Conservation (phyloP, 768 basidiomycete species). For the Neoboletus brunneissimus region DNA sequence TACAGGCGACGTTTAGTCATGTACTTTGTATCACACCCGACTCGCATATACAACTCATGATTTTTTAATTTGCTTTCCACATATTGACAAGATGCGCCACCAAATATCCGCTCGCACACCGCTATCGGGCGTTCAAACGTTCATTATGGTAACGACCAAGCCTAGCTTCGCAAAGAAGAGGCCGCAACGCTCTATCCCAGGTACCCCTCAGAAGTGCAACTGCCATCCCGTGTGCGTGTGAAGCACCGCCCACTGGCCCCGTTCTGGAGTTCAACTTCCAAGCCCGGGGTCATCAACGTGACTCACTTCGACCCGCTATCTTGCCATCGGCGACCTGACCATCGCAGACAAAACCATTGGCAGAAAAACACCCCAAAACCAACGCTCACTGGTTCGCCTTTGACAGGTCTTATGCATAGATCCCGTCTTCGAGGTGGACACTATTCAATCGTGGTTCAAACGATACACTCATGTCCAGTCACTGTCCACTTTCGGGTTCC, state of each 20-base stretch:
- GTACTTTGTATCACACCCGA: constrained; percentile 19
- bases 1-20: constrained; percentile 5
- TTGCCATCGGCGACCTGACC: neutral
- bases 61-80: neutral
- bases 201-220: neutral
- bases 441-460: neutral
- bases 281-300: neutral
- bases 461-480: neutral
- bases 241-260: neutral
- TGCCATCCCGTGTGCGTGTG: neutral
- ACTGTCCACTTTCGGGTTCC: neutral
- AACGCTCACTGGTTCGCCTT: neutral
- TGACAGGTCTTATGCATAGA: too few relatives aligned
- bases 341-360: neutral
- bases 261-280: neutral
- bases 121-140: neutral
- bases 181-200: neutral
- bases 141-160: neutral
- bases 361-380: neutral
- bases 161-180: neutral
- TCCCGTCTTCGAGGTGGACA: too few relatives aligned
- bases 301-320: neutral
- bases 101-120: too few relatives aligned
- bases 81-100: neutral
- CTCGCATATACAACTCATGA: constrained; percentile 20